Evolutionary conservation across 1,284 basidiomycete species (phyloP).

Genomic region (Cryptococcus sp.): DNA sequence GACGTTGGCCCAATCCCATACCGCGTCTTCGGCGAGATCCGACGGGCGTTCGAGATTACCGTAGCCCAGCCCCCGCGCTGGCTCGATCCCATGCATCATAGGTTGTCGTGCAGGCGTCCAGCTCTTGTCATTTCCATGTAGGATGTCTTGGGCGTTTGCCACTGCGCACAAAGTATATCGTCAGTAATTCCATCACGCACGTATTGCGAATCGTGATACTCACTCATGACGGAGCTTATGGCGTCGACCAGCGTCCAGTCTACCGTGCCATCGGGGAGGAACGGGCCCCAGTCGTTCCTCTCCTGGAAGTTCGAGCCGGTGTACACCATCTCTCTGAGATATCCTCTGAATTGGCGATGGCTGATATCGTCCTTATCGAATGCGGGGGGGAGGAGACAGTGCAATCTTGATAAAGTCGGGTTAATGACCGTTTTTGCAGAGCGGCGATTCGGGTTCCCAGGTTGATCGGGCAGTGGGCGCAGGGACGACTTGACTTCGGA

Average conservation of each 20-base stretch:
- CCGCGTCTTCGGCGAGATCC: slow-evolving; percentile 21
- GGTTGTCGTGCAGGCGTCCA: slow-evolving; percentile 36
- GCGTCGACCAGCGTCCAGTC: slow-evolving; percentile 47
- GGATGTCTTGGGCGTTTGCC: slow-evolving; percentile 38
- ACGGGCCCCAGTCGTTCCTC: slow-evolving; percentile 44
- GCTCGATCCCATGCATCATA: slow-evolving; percentile 33
- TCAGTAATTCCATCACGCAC: background rate
- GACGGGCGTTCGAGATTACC: slow-evolving; percentile 28
- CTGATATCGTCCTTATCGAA: slow-evolving; percentile 19
- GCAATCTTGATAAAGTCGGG: slow-evolving; percentile 31
- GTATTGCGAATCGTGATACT: slow-evolving; percentile 11
- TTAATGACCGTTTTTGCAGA: slow-evolving; percentile 14
- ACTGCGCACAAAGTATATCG: slow-evolving; percentile 16
- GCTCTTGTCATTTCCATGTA: slow-evolving; percentile 24
- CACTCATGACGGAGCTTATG: slow-evolving; percentile 47
- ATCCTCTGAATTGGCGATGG: slow-evolving; percentile 34
- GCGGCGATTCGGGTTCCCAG: slow-evolving; percentile 19
- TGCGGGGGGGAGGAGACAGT: slow-evolving; percentile 28
- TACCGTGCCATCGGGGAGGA: slow-evolving; percentile 37
- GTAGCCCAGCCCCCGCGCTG: slow-evolving; percentile 34
- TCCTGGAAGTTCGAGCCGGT: slow-evolving; percentile 27
- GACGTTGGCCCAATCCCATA: slow-evolving; percentile 48
- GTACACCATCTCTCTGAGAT: slow-evolving; percentile 41
- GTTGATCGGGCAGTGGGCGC: slow-evolving; percentile 21
- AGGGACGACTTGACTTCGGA: slow-evolving; percentile 12